Evolutionary conservation across 2,329 filamentous ascomycete species (phyloP).

Genomic region (Epichloe amarillans): DNA sequence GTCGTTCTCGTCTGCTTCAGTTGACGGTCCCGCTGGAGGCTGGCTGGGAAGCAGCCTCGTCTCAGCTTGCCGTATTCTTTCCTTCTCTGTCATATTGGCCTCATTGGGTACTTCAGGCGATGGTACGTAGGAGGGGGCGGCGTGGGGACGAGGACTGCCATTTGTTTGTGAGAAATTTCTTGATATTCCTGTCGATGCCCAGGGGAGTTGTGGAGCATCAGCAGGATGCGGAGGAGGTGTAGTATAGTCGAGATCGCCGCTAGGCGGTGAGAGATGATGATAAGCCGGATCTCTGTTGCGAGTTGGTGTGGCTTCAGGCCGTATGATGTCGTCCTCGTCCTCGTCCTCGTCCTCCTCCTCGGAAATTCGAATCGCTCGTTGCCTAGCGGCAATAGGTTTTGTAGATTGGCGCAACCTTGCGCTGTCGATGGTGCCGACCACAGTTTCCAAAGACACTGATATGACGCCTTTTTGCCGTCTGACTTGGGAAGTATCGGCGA

Average conservation of each 20-base stretch:
- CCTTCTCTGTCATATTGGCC: conserved; percentile 63
- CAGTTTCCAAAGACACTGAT: conserved; percentile 69
- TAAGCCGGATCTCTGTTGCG: conserved; percentile 1
- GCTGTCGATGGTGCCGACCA: conserved; percentile 77
- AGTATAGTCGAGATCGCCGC: conserved; percentile 16
- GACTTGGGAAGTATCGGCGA: conserved; percentile 78
- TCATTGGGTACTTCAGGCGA: conserved; percentile 48
- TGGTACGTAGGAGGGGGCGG: conserved; percentile 38
- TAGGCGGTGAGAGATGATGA: conserved; percentile 15
- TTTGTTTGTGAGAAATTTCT: conserved; percentile 8
- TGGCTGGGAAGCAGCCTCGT: conserved; percentile 68
- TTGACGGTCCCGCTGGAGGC: conserved; percentile 35
- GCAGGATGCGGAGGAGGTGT: conserved; percentile 7
- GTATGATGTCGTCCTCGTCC: conserved; percentile 8
- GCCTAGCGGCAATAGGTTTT: conserved; percentile 12
- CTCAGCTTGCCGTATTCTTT: conserved; percentile 65
- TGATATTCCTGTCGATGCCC: not conserved
- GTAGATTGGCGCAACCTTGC: conserved; percentile 22
- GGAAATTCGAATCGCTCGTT: conserved; percentile 14
- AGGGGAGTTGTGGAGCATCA: conserved; percentile 4
- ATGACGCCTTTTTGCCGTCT: conserved; percentile 87
- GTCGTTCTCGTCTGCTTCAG: conserved; percentile 30
- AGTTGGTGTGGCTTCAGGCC: conserved; percentile 8
- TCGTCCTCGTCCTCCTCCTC: conserved; percentile 15
- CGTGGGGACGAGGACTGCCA: conserved; percentile 8